phyloP scores from a whole-genome alignment of 1,284 basidiomycete species.

The Trichosporon coremiiforme region DNA sequence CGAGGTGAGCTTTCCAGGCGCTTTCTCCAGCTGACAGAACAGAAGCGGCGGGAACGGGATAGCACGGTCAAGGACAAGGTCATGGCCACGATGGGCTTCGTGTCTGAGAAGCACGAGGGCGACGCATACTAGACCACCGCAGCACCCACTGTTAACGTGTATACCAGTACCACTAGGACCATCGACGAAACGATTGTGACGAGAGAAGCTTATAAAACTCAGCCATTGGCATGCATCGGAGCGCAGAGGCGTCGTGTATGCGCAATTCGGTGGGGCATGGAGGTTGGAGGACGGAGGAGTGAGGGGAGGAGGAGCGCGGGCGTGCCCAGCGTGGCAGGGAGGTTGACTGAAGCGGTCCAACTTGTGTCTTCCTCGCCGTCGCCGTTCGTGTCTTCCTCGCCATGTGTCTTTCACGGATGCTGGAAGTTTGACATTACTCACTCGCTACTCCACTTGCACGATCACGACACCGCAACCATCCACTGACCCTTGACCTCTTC shows the following conservation, averaged over 20 bases:
- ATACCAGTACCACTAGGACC: slow-evolving; percentile 11
- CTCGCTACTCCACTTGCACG: neutral
- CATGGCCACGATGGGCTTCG: slow-evolving; percentile 52
- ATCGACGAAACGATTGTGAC: slow-evolving; percentile 8
- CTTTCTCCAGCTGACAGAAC: slow-evolving; percentile 17
- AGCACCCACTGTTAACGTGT: slow-evolving; percentile 1
- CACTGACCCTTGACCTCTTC: neutral
- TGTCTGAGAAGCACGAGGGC: slow-evolving; percentile 54
- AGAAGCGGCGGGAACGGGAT: slow-evolving; percentile 53
- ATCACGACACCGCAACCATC: neutral
- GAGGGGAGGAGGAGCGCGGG: neutral
- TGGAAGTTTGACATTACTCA: neutral
- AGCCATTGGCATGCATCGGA: slow-evolving; percentile 1
- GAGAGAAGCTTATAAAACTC: neutral
- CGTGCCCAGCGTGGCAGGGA: neutral
- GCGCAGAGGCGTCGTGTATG: neutral
- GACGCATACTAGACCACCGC: slow-evolving; percentile 52
- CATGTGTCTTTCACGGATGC: neutral
- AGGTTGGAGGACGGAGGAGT: neutral
- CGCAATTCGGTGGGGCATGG: neutral
- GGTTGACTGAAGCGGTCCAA: neutral
- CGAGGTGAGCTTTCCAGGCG: slow-evolving; percentile 39
- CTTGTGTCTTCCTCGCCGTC: slow-evolving; percentile 1
- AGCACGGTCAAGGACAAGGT: slow-evolving; percentile 49
- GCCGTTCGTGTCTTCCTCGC: slow-evolving; percentile 1